Evolutionary conservation across 2,329 filamentous ascomycete genomes (phyloP), one percentile per base, ranked within the genome.

Genomic region (Capronia coronata): DNA sequence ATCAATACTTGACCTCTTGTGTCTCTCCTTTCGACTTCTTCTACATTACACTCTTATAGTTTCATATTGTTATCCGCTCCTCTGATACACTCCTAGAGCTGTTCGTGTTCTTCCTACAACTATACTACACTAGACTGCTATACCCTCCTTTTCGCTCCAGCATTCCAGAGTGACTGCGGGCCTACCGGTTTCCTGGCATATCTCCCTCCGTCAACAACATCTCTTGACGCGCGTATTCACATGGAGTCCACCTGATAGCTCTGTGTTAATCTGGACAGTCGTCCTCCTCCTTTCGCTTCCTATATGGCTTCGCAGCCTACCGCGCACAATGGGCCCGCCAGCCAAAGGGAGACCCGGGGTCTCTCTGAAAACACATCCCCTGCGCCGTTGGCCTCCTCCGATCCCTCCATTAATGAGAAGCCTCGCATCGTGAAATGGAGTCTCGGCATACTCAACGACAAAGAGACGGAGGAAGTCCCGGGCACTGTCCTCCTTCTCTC

Each of bases 381-480:
- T 19, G 19, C n/a, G 18, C 35, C 19, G n/a, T 40, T 13, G 34
- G 8, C 35, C 16, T 48, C 48, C 3, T 42, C 37, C 8, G 32
- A 37, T 27, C 41, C 35, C 34, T 46, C 50, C 7, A 8, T 16
- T 42, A 46, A 46, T 11, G 50, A 52, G 18, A 52, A 49, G 29
- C 35, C 50, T 10, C 50, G 37, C 9, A 48, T 59, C 37, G 61
- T 64, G 22, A 78, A 69, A 62, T 79, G 77, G 69, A 79, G 72
- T 13, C 63, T 94, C 71, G 89, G 90, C n/a, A 86, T 96, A 21
- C 67, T 95, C 56, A 90, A 88, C 62, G 87, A 93, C 61, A 79
- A 72, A 41, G 67, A 83, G 49, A 95, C 89, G 0, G 85, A 93
- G 55, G 86, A 94, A 68, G 89, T 95, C 10, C 90, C 90, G 58